phyloP scores from a whole-genome alignment of 257 asterid species.

The Verbena officinalis region DNA sequence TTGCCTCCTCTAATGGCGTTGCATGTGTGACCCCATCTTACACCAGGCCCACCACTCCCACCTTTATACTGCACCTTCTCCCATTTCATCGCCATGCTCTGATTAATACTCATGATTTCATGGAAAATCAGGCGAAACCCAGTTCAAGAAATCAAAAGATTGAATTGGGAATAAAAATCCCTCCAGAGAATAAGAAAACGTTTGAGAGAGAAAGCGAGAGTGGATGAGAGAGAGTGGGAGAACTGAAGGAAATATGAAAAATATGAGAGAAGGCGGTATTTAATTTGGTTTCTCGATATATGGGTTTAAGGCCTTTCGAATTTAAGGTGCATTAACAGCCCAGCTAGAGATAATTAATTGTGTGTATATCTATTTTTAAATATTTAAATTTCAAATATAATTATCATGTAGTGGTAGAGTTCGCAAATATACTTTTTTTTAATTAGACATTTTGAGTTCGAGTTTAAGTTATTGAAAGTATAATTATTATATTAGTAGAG shows the following conservation, averaged over 20 bases:
- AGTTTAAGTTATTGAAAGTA: no score
- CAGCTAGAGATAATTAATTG: conserved; percentile 25
- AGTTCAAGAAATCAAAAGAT: conserved; percentile 21
- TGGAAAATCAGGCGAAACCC: conserved; percentile 11
- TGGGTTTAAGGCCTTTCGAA: conserved; percentile 42
- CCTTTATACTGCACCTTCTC: conserved; percentile 65
- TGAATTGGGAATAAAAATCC: conserved; percentile 14
- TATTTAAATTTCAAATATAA: no score
- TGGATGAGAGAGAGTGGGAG: conserved; percentile 2
- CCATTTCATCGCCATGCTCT: conserved; percentile 72
- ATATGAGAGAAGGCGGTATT: background rate
- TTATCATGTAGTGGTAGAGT: no score
- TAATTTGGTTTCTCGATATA: conserved; percentile 39
- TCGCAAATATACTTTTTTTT: no score
- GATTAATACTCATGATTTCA: conserved; percentile 24
- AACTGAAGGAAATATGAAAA: no score
- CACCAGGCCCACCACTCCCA: conserved; percentile 75
- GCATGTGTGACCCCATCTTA: conserved; percentile 99
- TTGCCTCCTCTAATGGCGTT: conserved; percentile 85
- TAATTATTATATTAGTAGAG: no score
- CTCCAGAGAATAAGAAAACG: conserved; percentile 1
- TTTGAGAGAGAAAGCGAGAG: background rate
- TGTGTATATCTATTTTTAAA: background rate
- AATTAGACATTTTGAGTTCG: no score
- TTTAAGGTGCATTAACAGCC: conserved; percentile 35